phyloP scores from a whole-genome alignment of 2,329 filamentous ascomycete species.

The Scedosporium boydii region DNA sequence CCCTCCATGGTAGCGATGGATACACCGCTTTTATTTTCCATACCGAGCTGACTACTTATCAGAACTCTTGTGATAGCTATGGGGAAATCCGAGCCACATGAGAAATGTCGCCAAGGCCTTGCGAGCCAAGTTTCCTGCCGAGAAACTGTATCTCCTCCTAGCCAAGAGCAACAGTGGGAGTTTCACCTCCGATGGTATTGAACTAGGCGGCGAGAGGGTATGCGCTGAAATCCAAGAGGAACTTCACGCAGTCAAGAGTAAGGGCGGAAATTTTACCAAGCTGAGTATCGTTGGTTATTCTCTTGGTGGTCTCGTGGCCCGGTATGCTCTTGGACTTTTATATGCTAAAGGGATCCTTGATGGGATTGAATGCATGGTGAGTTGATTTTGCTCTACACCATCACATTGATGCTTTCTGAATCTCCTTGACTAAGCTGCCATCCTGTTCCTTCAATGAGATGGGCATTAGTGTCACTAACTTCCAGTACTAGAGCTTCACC shows the following conservation, averaged over 20 bases:
- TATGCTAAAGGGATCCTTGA: slow-evolving; percentile 75
- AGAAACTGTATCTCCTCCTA: slow-evolving; percentile 60
- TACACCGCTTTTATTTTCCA: slow-evolving; percentile 1
- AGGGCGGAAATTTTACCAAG: slow-evolving; percentile 66
- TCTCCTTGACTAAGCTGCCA: background rate
- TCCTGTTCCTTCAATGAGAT: too few relatives aligned
- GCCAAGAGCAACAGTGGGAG: slow-evolving; percentile 65
- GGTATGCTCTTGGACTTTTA: slow-evolving; percentile 79
- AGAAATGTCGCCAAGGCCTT: slow-evolving; percentile 57
- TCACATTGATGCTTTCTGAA: background rate
- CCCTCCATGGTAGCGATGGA: too few relatives aligned
- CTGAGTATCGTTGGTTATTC: slow-evolving; percentile 87
- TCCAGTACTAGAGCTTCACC: slow-evolving; percentile 61
- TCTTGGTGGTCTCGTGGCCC: slow-evolving; percentile 73
- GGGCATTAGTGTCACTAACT: too few relatives aligned
- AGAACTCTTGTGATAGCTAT: slow-evolving; percentile 39
- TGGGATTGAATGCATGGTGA: slow-evolving; percentile 64
- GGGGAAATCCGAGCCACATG: slow-evolving; percentile 72
- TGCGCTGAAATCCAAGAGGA: slow-evolving; percentile 59
- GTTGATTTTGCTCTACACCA: slow-evolving; percentile 10
- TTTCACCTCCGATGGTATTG: slow-evolving; percentile 63
- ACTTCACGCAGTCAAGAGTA: slow-evolving; percentile 42
- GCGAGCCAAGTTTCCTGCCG: slow-evolving; percentile 48
- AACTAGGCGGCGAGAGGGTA: slow-evolving; percentile 57
- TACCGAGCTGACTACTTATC: background rate